phyloP scores from a whole-genome alignment of 192 early-diverging fungal species.

The Thamnidium elegans region DNA sequence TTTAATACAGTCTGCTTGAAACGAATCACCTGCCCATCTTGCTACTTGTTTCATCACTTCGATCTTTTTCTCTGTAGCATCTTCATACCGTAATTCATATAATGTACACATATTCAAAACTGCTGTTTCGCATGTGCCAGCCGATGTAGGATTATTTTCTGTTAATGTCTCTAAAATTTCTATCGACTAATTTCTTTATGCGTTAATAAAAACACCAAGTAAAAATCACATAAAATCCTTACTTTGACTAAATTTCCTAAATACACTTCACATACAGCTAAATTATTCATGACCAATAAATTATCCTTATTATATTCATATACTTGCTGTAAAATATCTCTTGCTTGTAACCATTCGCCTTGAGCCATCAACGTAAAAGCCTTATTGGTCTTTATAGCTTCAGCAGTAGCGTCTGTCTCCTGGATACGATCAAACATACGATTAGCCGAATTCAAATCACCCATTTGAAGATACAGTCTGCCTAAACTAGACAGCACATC shows the following conservation, averaged over 20 bases:
- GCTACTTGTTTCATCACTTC: slow-evolving; percentile 41
- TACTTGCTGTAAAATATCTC: slow-evolving; percentile 39
- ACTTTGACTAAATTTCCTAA: slow-evolving; percentile 39
- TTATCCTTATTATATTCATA: slow-evolving; percentile 44
- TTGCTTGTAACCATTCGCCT: slow-evolving; percentile 43
- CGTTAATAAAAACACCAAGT: not conserved
- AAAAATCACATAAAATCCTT: slow-evolving; percentile 3
- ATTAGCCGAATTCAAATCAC: slow-evolving; percentile 34
- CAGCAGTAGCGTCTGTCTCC: slow-evolving; percentile 11
- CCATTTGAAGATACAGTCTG: slow-evolving; percentile 48
- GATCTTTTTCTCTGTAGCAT: slow-evolving; percentile 39
- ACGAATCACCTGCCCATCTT: slow-evolving; percentile 50
- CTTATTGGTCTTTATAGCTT: slow-evolving; percentile 39
- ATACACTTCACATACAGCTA: slow-evolving; percentile 51
- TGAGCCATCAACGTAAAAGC: slow-evolving; percentile 39
- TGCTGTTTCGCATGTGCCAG: slow-evolving; percentile 43
- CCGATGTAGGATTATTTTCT: slow-evolving; percentile 40
- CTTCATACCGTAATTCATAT: slow-evolving; percentile 48
- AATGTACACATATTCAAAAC: slow-evolving; percentile 54
- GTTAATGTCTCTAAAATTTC: slow-evolving; percentile 39
- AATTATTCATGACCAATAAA: slow-evolving; percentile 45
- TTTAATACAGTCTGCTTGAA: slow-evolving; percentile 47
- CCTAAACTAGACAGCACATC: slow-evolving; percentile 45
- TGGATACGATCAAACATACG: slow-evolving; percentile 22
- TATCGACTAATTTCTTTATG: slow-evolving; percentile 30